phyloP scores from a whole-genome alignment of 352 stramenopile genomes.

The Pythium diclinum region DNA sequence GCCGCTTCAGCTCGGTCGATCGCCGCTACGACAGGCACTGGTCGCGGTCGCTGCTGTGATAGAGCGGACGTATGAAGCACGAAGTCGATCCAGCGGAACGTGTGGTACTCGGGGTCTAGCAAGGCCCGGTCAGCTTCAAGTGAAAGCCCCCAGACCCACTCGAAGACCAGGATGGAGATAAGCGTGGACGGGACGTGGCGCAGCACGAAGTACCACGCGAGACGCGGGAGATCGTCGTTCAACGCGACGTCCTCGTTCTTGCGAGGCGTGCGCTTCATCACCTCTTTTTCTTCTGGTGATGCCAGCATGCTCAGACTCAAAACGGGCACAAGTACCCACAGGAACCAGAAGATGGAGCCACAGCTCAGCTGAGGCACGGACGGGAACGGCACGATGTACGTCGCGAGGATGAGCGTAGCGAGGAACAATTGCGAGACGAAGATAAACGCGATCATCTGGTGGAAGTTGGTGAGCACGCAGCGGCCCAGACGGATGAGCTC shows the following conservation, averaged over 20 bases:
- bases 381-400: constrained; percentile 74
- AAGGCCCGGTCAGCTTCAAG: constrained; percentile 36
- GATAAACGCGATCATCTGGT: constrained; percentile 81
- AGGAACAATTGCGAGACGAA: constrained; percentile 84
- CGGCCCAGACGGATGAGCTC: constrained; percentile 78
- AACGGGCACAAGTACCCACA: constrained; percentile 75
- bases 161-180: constrained; percentile 57
- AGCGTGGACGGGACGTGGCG: constrained; percentile 67
- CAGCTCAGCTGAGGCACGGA: constrained; percentile 71
- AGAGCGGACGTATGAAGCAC: constrained; percentile 42
- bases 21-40: constrained; percentile 43
- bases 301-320: constrained; percentile 80
- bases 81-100: constrained; percentile 64
- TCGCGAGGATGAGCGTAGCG: constrained; percentile 62
- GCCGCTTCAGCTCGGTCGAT: constrained; percentile 71
- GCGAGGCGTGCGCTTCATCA: constrained; percentile 83
- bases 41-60: constrained; percentile 45
- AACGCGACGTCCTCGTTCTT: constrained; percentile 80
- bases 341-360: constrained; percentile 77
- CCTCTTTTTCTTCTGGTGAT: constrained; percentile 56
- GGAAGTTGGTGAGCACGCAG: constrained; percentile 80
- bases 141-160: constrained; percentile 69
- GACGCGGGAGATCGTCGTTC: constrained; percentile 50
- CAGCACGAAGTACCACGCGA: constrained; percentile 66
- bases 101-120: constrained; percentile 23